Evolutionary conservation across 1,139 yeast genomes (phyloP).

Genomic region (Pichia sp.): DNA sequence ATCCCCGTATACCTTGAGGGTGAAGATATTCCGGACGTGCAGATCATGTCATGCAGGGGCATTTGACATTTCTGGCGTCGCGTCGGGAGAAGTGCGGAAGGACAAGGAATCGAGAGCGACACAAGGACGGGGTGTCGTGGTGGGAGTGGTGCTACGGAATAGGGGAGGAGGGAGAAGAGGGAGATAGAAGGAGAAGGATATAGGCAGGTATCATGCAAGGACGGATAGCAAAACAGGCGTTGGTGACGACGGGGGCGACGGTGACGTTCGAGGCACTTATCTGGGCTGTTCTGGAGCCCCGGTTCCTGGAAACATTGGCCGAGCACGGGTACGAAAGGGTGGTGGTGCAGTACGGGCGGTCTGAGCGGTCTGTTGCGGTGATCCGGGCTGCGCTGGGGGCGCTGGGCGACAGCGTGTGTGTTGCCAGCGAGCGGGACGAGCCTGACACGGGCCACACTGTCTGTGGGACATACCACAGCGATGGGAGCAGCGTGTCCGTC

Average conservation of each 20-base stretch:
- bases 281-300: slow-evolving; percentile 34
- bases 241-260: slow-evolving; percentile 83
- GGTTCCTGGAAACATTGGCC: slow-evolving; percentile 37
- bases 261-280: slow-evolving; percentile 66
- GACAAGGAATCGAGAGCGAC: too few species aligned
- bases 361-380: slow-evolving; percentile 22
- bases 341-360: slow-evolving; percentile 69
- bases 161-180: background rate
- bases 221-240: slow-evolving; percentile 28
- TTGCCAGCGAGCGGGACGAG: background rate
- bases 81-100: background rate
- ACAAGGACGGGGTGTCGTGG: background rate
- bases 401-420: background rate
- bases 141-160: background rate
- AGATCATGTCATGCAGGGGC: background rate
- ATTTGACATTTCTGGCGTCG: background rate
- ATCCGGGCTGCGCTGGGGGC: slow-evolving; percentile 12
- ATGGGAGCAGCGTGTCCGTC: slow-evolving; percentile 19
- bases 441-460: background rate
- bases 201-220: too few species aligned
- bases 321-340: slow-evolving; percentile 39
- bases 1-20: background rate
- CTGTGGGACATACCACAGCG: background rate
- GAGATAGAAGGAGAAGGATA: too few species aligned
- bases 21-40: background rate